Percentiles rank a stretch among this genome's conserved stretches.
These are phyloP conservation scores for Trichophyton verrucosum DNA, from an alignment of 2,329 filamentous ascomycete species.

Conservation along the genomic window DNA sequence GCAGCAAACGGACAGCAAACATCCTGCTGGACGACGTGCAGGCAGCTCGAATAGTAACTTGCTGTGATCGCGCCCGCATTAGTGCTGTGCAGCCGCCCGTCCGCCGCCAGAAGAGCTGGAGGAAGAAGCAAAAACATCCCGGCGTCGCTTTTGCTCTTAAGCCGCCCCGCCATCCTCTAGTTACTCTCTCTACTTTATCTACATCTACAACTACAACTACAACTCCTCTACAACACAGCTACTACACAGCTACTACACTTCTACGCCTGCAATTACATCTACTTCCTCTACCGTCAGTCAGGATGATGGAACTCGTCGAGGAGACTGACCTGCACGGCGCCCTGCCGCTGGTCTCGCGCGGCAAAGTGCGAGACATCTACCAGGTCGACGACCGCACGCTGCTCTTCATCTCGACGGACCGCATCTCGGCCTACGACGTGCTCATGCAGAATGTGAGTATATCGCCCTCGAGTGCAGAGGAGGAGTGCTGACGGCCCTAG, in stretches of 20 bases:
- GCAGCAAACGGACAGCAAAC: not conserved
- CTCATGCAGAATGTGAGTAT: slow-evolving; percentile 60
- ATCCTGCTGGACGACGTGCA: not conserved
- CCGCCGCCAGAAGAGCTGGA: not conserved
- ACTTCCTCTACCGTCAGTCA: too few species aligned
- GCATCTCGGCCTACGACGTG: slow-evolving; percentile 92
- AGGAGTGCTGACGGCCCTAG: slow-evolving; percentile 24
- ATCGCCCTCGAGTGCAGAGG: not conserved
- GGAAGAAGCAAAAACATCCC: not conserved
- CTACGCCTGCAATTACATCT: too few species aligned
- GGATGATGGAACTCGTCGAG: slow-evolving; percentile 13
- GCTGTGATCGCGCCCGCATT: not conserved
- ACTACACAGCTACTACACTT: too few species aligned
- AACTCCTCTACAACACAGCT: too few species aligned
- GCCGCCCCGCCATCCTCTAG: not conserved
- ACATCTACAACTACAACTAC: too few species aligned
- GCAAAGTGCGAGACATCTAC: slow-evolving; percentile 76
- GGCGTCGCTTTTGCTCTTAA: not conserved
- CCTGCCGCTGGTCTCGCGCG: slow-evolving; percentile 44
- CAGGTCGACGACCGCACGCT: slow-evolving; percentile 56
- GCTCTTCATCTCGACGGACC: slow-evolving; percentile 75
- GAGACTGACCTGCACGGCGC: slow-evolving; percentile 32
- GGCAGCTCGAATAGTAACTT: not conserved
- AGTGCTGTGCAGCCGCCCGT: not conserved
- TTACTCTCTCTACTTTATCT: too few species aligned